Conservation (phyloP, 208 protist species). For the Wallacemonas sp. region DNA sequence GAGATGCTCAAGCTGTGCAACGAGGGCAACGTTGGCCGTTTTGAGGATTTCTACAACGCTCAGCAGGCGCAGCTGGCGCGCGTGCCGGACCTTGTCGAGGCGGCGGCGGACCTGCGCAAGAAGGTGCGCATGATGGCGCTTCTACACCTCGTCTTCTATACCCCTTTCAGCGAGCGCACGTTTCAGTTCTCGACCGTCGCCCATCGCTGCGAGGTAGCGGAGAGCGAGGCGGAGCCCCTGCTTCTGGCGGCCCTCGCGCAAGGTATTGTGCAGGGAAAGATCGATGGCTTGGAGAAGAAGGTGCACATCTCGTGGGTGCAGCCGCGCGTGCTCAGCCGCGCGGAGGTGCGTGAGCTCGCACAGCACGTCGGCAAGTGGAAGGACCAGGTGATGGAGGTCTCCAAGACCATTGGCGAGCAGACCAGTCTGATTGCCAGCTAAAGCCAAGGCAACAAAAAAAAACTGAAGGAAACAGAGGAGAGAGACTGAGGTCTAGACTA, state of each 20-base stretch:
- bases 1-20: slow-evolving; percentile 79
- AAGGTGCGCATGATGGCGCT: slow-evolving; percentile 95
- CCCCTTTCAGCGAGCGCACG: slow-evolving; percentile 89
- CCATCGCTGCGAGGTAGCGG: slow-evolving; percentile 59
- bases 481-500: neutral
- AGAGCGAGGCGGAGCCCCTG: slow-evolving; percentile 91
- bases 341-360: slow-evolving; percentile 75
- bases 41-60: slow-evolving; percentile 55
- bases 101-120: slow-evolving; percentile 39
- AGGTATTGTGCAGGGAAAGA: slow-evolving; percentile 91
- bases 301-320: slow-evolving; percentile 91
- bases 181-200: slow-evolving; percentile 85
- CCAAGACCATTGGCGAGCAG: slow-evolving; percentile 45
- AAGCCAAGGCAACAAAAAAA: slow-evolving; percentile 26
- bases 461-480: neutral
- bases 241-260: slow-evolving; percentile 95
- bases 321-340: slow-evolving; percentile 81
- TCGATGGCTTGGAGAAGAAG: slow-evolving; percentile 90
- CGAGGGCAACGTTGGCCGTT: slow-evolving; percentile 75
- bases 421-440: slow-evolving; percentile 18
- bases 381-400: slow-evolving; percentile 55
- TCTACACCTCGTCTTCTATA: slow-evolving; percentile 95
- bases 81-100: slow-evolving; percentile 31
- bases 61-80: slow-evolving; percentile 43
- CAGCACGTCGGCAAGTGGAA: slow-evolving; percentile 76